A percentile compares a stretch with the other conserved stretches of the same genome.
Conservation (phyloP, 2,329 filamentous ascomycete genomes). For the Chrysoporthe cubensis region DNA sequence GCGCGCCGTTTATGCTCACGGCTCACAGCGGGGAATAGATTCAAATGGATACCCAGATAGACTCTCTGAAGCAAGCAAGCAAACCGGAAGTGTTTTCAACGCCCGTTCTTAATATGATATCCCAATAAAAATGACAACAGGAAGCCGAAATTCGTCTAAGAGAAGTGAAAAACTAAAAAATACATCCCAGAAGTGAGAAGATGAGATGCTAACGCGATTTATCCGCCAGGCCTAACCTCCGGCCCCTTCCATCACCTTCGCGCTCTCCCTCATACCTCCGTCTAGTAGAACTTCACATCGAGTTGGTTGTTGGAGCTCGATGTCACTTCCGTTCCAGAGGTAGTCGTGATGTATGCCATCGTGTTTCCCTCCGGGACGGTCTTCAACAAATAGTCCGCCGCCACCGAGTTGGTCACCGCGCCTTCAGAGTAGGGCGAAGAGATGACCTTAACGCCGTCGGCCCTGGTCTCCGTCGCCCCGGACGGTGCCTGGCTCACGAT, state of each 20-base stretch:
- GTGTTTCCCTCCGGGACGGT: slow-evolving; percentile 6
- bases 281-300: slow-evolving; percentile 18
- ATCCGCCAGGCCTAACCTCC: not conserved
- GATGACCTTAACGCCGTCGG: slow-evolving; percentile 21
- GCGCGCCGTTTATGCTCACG: not conserved
- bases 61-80: not conserved
- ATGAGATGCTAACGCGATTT: not conserved
- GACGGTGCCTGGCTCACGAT: slow-evolving; percentile 11
- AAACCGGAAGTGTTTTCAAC: not conserved
- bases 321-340: slow-evolving; percentile 19
- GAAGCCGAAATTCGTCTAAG: not conserved
- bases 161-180: not conserved
- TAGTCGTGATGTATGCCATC: slow-evolving; percentile 20
- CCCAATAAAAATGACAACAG: not conserved
- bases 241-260: not conserved
- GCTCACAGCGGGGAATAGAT: not conserved
- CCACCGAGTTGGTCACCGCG: slow-evolving; percentile 14
- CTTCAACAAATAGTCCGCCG: slow-evolving; percentile 18
- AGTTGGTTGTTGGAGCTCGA: slow-evolving; percentile 25
- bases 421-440: slow-evolving; percentile 18
- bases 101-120: not conserved
- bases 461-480: slow-evolving; percentile 16
- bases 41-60: slow-evolving; percentile 1
- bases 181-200: not conserved
- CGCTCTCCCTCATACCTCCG: not conserved